Evolutionary conservation across 1,284 basidiomycete species (phyloP), one percentile per base, ranked within the genome.

Genomic region (Omphalotus olearius): DNA sequence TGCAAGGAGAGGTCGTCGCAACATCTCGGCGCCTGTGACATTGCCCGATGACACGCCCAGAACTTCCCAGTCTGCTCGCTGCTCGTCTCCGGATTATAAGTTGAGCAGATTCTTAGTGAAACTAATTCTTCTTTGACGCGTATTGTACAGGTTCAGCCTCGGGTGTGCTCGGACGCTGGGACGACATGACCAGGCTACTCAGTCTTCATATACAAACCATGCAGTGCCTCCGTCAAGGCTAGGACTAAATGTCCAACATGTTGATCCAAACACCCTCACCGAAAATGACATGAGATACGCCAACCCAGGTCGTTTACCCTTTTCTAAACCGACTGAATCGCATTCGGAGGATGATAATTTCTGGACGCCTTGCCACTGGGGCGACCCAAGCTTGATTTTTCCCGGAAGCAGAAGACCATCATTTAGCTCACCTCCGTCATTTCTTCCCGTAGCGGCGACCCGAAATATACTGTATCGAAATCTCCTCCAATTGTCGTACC

Each of bases 391-490:
- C 26, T 16, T 52, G 25, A 40, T 37, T 44, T 40, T 28, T 28
- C 26, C 44, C 4, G 7, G 30, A 17, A 33, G 39, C 14, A 16
- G 28, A 36, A 25, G 6, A 35, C 11, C 25, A 28, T 36, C 36
- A 35, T 11, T 40, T 16, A 37, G 10, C 9, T 28, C 38, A 23
- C 33, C 40, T 30, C 26, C 43, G 33, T 43, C 6, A 17, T 39
- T 42, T 3, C 55, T 52, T 35, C 47, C 44, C 2, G 37, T 41
- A 25, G 47, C 61, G 40, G 60, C 53, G 36, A 66, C 63, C 41
- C 62, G 56, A 37, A 56, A 61, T 13, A 65, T 68, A 0, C 65
- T 83, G 0, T 72, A 72, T 60, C 65, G 66, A 40, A 79, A 79
- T 59, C 66, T 85, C 41, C 60, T 63, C 55, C 65, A 76, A 45